These are phyloP conservation scores for Albifimbria verrucaria DNA, from an alignment of 2,329 filamentous ascomycete species.

Conservation along the genomic window DNA sequence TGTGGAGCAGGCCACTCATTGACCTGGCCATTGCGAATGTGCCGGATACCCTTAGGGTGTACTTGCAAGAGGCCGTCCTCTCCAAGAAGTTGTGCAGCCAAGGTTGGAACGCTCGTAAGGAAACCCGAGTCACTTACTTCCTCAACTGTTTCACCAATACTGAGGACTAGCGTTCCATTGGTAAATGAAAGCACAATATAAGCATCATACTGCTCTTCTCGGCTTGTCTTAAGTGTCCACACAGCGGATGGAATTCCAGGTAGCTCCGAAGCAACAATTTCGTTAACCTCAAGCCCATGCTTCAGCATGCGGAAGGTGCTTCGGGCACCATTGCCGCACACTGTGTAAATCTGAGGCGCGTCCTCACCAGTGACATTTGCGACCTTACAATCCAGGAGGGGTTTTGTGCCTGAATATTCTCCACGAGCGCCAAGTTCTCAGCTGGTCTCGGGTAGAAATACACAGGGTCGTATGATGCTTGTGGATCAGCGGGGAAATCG, in stretches of 20 bases:
- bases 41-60: slow-evolving; percentile 92
- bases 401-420: slow-evolving; percentile 85
- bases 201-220: slow-evolving; percentile 80
- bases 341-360: slow-evolving; percentile 91
- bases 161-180: slow-evolving; percentile 85
- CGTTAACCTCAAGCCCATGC: slow-evolving; percentile 88
- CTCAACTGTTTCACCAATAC: slow-evolving; percentile 94
- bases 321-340: slow-evolving; percentile 83
- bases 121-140: slow-evolving; percentile 95
- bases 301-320: slow-evolving; percentile 90
- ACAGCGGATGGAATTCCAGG: slow-evolving; percentile 86
- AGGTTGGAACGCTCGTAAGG: slow-evolving; percentile 79
- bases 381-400: slow-evolving; percentile 90
- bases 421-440: slow-evolving; percentile 80
- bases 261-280: slow-evolving; percentile 91
- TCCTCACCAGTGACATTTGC: slow-evolving; percentile 89
- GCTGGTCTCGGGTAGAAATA: slow-evolving; percentile 80
- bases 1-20: slow-evolving; percentile 94
- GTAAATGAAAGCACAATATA: slow-evolving; percentile 95
- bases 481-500: slow-evolving; percentile 72
- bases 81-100: slow-evolving; percentile 91
- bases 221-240: slow-evolving; percentile 89
- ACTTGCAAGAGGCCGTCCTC: slow-evolving; percentile 92
- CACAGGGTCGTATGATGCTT: slow-evolving; percentile 68
- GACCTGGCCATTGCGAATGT: slow-evolving; percentile 74